Evolutionary conservation across 148 eudicot species (phyloP).

Genomic region (Mesembryanthemum crystallinum): DNA sequence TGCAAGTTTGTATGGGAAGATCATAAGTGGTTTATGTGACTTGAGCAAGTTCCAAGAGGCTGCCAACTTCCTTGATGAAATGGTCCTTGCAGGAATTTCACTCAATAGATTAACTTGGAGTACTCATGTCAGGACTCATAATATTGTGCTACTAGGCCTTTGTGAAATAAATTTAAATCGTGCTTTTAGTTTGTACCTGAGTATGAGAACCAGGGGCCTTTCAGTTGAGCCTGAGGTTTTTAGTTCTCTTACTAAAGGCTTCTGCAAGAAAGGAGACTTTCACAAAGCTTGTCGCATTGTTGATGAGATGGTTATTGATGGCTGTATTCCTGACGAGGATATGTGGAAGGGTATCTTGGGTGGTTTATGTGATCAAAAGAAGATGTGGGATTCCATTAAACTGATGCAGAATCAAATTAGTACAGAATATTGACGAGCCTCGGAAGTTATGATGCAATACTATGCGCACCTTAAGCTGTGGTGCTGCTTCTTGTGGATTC

Average conservation of each 20-base stretch:
- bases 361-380: conserved; percentile 55
- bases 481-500: neutral
- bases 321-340: conserved; percentile 69
- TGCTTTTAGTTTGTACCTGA: conserved; percentile 64
- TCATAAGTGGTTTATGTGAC: conserved; percentile 58
- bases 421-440: conserved; percentile 24
- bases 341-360: conserved; percentile 53
- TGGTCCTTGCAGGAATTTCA: conserved; percentile 73
- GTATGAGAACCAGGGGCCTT: conserved; percentile 78
- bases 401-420: conserved; percentile 32
- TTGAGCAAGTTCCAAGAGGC: conserved; percentile 63
- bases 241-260: conserved; percentile 44
- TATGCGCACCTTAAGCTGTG: neutral
- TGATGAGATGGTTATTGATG: conserved; percentile 81
- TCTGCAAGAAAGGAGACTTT: conserved; percentile 62
- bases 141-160: conserved; percentile 68
- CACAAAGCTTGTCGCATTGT: conserved; percentile 58
- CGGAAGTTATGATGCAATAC: conserved; percentile 8
- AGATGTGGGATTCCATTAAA: conserved; percentile 50
- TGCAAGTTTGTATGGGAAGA: conserved; percentile 71
- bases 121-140: conserved; percentile 64
- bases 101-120: conserved; percentile 84
- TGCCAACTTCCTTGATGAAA: conserved; percentile 87
- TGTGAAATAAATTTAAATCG: conserved; percentile 49
- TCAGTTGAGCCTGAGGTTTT: conserved; percentile 67